A percentile compares a stretch with the other conserved stretches of the same genome.
Evolutionary conservation across 164 flowering plant genomes (phyloP).

Genomic region (Aristolochia californica): DNA sequence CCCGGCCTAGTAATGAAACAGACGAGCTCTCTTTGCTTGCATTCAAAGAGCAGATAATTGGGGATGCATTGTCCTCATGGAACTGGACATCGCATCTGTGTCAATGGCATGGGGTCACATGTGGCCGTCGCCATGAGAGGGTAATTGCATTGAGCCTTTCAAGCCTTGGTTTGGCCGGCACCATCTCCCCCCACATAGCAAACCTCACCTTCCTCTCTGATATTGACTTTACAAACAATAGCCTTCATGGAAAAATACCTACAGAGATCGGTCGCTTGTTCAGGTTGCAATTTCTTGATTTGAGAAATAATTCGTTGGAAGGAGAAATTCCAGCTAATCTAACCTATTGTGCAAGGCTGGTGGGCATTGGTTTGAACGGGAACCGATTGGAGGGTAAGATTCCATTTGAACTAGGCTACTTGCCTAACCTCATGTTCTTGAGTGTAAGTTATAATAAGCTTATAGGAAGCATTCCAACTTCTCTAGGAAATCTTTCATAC

Average conservation of each 20-base stretch:
- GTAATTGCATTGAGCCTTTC: conserved; percentile 12
- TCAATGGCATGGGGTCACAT: conserved; percentile 27
- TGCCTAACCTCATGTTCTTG: conserved; percentile 10
- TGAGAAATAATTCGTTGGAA: conserved; percentile 8
- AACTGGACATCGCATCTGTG: conserved; percentile 21
- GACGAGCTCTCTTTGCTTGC: conserved; percentile 9
- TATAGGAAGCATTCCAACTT: conserved; percentile 23
- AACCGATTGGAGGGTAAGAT: conserved; percentile 16
- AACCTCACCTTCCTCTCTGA: conserved; percentile 16
- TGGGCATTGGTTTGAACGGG: not conserved
- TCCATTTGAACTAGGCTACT: conserved; percentile 19
- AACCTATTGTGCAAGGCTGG: conserved; percentile 3
- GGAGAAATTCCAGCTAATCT: conserved; percentile 18
- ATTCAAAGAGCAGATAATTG: conserved; percentile 11
- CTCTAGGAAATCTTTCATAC: conserved; percentile 31
- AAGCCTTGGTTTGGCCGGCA: conserved; percentile 6
- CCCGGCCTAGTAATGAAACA: conserved; percentile 4
- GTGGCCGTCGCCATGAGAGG: conserved; percentile 9
- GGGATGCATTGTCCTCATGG: conserved; percentile 26
- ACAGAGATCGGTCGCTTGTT: conserved; percentile 3
- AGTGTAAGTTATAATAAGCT: conserved; percentile 16
- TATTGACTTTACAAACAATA: conserved; percentile 10
- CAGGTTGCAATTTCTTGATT: conserved; percentile 3
- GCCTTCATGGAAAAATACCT: conserved; percentile 8
- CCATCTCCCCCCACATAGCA: conserved; percentile 10